Conservation (phyloP, 805 yeast species). For the Myxozyma kluyveri region DNA sequence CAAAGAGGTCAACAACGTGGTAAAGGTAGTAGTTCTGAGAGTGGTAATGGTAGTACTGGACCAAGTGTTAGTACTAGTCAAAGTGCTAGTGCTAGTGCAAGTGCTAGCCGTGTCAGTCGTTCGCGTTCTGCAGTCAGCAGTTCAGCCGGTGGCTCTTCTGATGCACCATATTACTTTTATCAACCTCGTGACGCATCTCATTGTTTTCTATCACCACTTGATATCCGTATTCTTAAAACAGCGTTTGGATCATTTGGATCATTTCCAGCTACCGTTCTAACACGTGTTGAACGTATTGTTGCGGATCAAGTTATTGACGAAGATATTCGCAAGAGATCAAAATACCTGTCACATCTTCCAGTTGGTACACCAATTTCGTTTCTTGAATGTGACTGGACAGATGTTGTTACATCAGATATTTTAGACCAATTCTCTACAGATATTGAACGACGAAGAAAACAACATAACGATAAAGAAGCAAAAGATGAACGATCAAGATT, state of each 20-base stretch:
- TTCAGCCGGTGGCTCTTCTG: constrained; percentile 2
- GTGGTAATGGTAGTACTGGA: not conserved
- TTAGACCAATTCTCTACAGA: constrained; percentile 52
- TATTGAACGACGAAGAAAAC: constrained; percentile 55
- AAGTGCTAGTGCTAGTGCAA: not conserved
- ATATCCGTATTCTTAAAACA: constrained; percentile 65
- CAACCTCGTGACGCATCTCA: constrained; percentile 70
- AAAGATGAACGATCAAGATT: constrained; percentile 57
- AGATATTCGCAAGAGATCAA: constrained; percentile 58
- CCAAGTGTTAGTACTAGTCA: no score
- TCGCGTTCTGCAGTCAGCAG: constrained; percentile 5
- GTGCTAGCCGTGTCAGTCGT: not conserved
- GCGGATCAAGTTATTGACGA: constrained; percentile 64
- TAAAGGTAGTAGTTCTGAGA: not conserved
- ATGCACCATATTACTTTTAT: constrained; percentile 62
- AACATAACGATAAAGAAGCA: constrained; percentile 51
- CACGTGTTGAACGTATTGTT: constrained; percentile 65
- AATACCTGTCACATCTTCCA: constrained; percentile 79
- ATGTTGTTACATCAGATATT: constrained; percentile 45
- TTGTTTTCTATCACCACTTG: constrained; percentile 74
- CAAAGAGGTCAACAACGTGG: constrained; percentile 1
- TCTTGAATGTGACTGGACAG: constrained; percentile 80
- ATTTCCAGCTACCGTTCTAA: constrained; percentile 65
- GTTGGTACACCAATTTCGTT: constrained; percentile 80
- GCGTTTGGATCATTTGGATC: constrained; percentile 59